Base-by-base conservation (phyloP, 768 basidiomycete species). In the Tricholoma terreum region DNA sequence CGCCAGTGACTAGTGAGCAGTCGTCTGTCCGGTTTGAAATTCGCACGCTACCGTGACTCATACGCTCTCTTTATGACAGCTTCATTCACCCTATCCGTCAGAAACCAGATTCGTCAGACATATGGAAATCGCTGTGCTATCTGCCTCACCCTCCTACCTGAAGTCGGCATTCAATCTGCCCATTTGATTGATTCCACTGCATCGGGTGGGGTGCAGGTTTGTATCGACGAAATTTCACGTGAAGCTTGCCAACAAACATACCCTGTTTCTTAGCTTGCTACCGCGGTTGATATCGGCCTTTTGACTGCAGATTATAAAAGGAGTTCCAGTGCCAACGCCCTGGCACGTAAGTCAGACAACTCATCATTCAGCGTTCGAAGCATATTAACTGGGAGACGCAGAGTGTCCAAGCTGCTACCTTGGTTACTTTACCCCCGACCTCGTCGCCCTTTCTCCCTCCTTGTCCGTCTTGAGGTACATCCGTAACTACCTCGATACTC, bases 391-490 rank as follows among this genome's bases (percentile, higher is more conserved):
- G 50, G 50, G n/a, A 31, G 52, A 53, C 38, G 8, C 52, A 60
- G 59, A 57, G 45, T 60, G 59, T 40, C 35, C 56, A 30, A 35
- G 30, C 15, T 60, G 59, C 52, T 45, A 57, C 50, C 14, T 51
- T 12, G 40, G 49, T 46, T 60, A 40, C 34, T 60, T 56, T 56
- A 56, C 55, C 17, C 58, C 58, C 11, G 36, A 53, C 21, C 50
- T 46, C 51, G 56, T 60, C 35, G 58, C 58, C 33, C 55, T 60
- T 36, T 60, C 55, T 24, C 58, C 55, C 19, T 40, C 58, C n/a
- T 31, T 56, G 36, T 55, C 58, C 15, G 55, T 60, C 8, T 56
- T 60, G 15, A 11, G 31, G 11, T 60, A 60, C 52, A 48, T 57
- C 36, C 34, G 14, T 36, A 24, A 57, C 30, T 60, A 60, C 30